Base-by-base conservation (phyloP, 306 rosid species). In the Comarum palustre region DNA sequence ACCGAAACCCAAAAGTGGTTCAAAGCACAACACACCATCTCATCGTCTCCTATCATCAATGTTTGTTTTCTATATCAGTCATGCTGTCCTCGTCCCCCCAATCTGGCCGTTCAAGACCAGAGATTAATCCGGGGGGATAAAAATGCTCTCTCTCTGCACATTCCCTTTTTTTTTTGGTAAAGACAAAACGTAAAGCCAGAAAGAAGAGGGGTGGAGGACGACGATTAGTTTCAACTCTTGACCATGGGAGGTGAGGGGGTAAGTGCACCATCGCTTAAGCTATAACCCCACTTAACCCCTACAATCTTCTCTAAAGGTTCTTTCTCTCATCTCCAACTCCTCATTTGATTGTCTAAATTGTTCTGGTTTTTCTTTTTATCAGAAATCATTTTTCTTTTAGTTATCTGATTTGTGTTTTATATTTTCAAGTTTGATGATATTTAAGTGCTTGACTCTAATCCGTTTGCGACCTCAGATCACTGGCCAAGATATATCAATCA, bases 361-460 rank as follows among this genome's bases (percentile, higher is more conserved):
- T 17, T 58, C 62, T 34, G 34, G 15, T 45, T 13, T 8, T 13
- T 22, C 6, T 12, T 0, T 0, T 25, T 13, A 0, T 27, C 36
- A 9, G 29, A 51, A 22, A 9, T 8, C 60, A 5, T 47, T 47
- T 47, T 9, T 8, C 0, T 41, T 41, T 41, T 6, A 42, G 46
- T 5, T 17, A 5, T 1, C 25, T 54, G 60, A 22, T 54, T 54
- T 22, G 61, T n/a, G 19, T 64, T 32, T 63, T 31, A 31, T 25
- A 38, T 51, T 2, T 65, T 31, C 25, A 17, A 31, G 32, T 61
- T 66, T 39, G 42, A 34, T 50, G 38, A 16, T 41, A 67, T 75
- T 1, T 10, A 68, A 80, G 71, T 74, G 71, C 78, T 79, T 83
- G 78, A 85, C 83, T 83, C 86, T 86, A 64, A 60, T 78, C 62